phyloP scores from a whole-genome alignment of 2,329 filamentous ascomycete genomes.

The Colletotrichum tamarilloi region DNA sequence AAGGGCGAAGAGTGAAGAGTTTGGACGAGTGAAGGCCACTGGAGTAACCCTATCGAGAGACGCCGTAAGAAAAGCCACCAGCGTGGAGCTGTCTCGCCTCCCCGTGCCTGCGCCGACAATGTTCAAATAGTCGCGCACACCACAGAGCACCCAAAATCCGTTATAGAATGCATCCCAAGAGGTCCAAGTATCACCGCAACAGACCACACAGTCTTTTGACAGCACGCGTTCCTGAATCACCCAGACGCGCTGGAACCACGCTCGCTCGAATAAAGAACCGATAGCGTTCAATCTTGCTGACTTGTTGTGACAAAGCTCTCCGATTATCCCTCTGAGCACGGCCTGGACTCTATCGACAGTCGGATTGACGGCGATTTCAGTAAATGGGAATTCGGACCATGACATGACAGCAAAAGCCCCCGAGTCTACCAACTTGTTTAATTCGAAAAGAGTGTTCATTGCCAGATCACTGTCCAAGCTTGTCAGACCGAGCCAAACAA shows the following conservation, averaged over 20 bases:
- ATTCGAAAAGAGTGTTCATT: background rate
- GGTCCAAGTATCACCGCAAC: background rate
- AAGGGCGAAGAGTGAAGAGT: background rate
- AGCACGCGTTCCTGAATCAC: constrained; percentile 19
- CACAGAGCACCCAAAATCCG: constrained; percentile 13
- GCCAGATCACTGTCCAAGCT: background rate
- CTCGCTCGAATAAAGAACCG: background rate
- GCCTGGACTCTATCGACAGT: background rate
- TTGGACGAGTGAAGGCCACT: background rate
- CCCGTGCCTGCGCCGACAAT: constrained; percentile 9
- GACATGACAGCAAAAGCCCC: background rate
- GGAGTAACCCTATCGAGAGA: constrained; percentile 1
- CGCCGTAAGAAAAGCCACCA: background rate
- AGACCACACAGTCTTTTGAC: background rate
- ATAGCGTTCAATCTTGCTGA: background rate
- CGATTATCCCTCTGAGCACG: background rate
- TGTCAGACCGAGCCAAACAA: constrained; percentile 2
- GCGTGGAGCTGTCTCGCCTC: background rate
- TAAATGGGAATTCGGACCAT: background rate
- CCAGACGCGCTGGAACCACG: constrained; percentile 15
- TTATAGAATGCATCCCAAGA: background rate
- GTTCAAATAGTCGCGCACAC: constrained; percentile 12
- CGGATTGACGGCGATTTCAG: background rate
- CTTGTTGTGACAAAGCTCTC: background rate
- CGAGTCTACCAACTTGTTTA: background rate